Evolutionary conservation across 768 basidiomycete genomes (phyloP), one percentile per base, ranked within the genome.

Genomic region (Lactarius deliciosus): DNA sequence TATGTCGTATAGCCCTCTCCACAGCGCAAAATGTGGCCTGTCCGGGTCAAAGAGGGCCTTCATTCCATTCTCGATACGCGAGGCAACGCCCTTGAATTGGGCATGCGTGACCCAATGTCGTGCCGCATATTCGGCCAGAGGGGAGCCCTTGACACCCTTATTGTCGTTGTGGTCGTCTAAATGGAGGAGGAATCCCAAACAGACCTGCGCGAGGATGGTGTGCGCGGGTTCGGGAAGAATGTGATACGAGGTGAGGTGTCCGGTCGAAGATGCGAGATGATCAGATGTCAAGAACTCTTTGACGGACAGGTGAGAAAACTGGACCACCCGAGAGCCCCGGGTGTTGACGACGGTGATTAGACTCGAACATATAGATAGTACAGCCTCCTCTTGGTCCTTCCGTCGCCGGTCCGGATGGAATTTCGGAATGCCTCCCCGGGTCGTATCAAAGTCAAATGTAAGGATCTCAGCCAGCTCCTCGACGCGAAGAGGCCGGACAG

Each of bases 251-350:
- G 13, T 1, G 22, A 53, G 11, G 25, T 15, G 1, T 25, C 22
- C 5, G 22, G 50, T 53, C 7, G 50, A 53, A 7, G 50, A 10
- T 0, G 61, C 45, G 4, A 63, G 61, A 5, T 38, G 56, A 32
- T 43, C 16, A 4, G 65, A 66, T 0, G 36, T 66, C 1, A 66
- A 47, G 30, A 50, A 66, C 18, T 62, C 65, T 7, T 66, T 61
- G 4, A 66, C 65, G 0, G 65, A 62, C 28, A 57, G 25, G n/a
- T 66, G 65, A 1, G 66, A 63, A 4, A 67, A 67, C 6, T 67
- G 56, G 2, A 67, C 66, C 5, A 67, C 34, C 41, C 40, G n/a
- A n/a, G 38, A 63, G 9, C 40, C 47, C 16, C 50, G 13, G 7
- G 45, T 47, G 40, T 54, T 22, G 50, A 28, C 50, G 16, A 67